Evolutionary conservation across 176 grass and related monocot species (phyloP), one percentile per base, ranked within the genome.

Genomic region (Dendrocalamus sinicus): DNA sequence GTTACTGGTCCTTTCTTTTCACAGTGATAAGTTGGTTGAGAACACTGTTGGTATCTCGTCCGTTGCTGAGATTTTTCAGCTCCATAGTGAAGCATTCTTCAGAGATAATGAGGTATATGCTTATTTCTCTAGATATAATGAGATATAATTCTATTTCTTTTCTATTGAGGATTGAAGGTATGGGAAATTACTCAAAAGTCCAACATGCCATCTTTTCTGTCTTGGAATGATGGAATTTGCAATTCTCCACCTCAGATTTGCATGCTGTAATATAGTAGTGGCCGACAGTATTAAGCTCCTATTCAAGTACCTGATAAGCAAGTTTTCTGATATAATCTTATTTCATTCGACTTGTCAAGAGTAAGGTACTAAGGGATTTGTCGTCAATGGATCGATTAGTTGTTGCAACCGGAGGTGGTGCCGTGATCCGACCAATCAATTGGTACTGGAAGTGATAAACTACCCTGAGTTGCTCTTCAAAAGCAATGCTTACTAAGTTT

Each of bases 1-100:
- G 65, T 47, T 81, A 55, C 4, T 80, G 26, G 32, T 20, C 45
- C 37, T 41, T 83, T 88, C 43, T n/a, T 28, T 61, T 75, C 87
- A 71, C 89, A 96, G 94, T 61, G 96, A 99, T 72, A 99, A 99
- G 88, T 80, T 99, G 85, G 96, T 96, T 59, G 96, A 99, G 83
- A 87, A 94, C 76, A 78, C 88, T 59, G 93, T 99, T 32, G 93
- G 96, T 11, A 84, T 96, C 60, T 78, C 93, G 50, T 92, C 96
- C n/a, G 90, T 96, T 82, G 94, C 90, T 79, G 84, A 99, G 87
- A 96, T 99, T 45, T 99, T 99, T 82, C 88, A 96, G 86, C 67
- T 91, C 53, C 89, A 92, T 12, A 99, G 92, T 67, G 96, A 99
- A 87, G 84, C 92, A 81, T 99, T 99, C 89, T 99, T 99, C 88